Evolutionary conservation across 805 yeast genomes (phyloP).

Genomic region (Komagataella mondaviorum): DNA sequence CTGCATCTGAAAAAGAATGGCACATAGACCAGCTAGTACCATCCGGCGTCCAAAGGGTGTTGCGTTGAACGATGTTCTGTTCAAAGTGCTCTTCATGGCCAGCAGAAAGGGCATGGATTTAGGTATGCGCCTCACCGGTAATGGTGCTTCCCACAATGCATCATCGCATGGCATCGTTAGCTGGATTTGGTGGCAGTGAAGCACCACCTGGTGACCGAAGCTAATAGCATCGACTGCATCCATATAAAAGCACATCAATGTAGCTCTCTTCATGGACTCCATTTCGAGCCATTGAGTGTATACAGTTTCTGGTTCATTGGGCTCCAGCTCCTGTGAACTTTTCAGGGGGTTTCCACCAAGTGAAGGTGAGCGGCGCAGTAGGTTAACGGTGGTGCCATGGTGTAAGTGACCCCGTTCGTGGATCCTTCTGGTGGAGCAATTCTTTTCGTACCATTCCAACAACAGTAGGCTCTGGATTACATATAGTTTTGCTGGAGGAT

Average conservation of each 20-base stretch:
- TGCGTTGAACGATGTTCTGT: slow-evolving; percentile 31
- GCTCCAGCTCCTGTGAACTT: slow-evolving; percentile 13
- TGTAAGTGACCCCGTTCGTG: slow-evolving; percentile 81
- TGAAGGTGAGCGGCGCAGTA: slow-evolving; percentile 5
- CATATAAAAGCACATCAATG: slow-evolving; percentile 69
- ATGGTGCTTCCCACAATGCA: slow-evolving; percentile 32
- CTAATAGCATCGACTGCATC: slow-evolving; percentile 71
- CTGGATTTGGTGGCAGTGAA: slow-evolving; percentile 46
- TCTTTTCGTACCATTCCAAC: slow-evolving; percentile 71
- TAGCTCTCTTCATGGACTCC: slow-evolving; percentile 66
- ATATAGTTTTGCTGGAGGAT: slow-evolving; percentile 68
- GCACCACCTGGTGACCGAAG: slow-evolving; percentile 58
- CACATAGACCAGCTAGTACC: slow-evolving; percentile 49
- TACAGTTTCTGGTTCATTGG: slow-evolving; percentile 13
- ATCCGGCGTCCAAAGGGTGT: slow-evolving; percentile 55
- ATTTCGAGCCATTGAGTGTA: slow-evolving; percentile 66
- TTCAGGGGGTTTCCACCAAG: slow-evolving; percentile 8
- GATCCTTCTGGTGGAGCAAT: slow-evolving; percentile 48
- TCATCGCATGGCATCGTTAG: slow-evolving; percentile 53
- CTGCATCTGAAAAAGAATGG: slow-evolving; percentile 60
- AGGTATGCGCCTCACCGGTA: not conserved
- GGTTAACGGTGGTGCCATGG: slow-evolving; percentile 45
- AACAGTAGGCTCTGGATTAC: slow-evolving; percentile 61
- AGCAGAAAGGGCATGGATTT: slow-evolving; percentile 33
- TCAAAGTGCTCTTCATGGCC: slow-evolving; percentile 44